phyloP scores from a whole-genome alignment of 2,329 filamentous ascomycete species.

The Stagonosporopsis tanaceti region DNA sequence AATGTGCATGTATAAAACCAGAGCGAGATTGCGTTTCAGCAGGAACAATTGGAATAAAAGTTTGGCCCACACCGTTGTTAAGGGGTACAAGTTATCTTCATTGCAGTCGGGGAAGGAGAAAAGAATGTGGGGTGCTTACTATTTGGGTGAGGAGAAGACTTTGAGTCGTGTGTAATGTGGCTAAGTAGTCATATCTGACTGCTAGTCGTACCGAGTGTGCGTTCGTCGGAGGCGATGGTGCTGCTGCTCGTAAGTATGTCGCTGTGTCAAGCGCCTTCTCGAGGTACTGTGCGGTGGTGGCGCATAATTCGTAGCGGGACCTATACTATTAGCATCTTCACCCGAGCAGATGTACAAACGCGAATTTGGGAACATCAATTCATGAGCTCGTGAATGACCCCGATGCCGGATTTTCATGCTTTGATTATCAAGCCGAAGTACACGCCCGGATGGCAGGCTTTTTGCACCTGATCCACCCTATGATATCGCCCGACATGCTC shows the following conservation, averaged over 20 bases:
- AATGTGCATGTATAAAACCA: neutral
- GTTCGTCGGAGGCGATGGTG: neutral
- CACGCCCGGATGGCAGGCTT: conserved; percentile 46
- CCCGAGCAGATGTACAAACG: neutral
- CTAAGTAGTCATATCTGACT: neutral
- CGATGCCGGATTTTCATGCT: conserved; percentile 48
- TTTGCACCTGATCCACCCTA: conserved; percentile 40
- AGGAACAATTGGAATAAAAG: conserved; percentile 91
- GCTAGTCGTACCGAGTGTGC: neutral
- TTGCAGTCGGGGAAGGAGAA: conserved; percentile 43
- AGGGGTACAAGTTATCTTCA: conserved; percentile 70
- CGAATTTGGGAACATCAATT: conserved; percentile 22
- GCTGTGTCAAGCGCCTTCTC: neutral
- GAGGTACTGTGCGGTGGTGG: neutral
- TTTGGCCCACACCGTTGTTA: conserved; percentile 57
- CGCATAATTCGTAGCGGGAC: neutral
- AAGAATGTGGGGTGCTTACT: neutral
- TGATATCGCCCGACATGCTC: conserved; percentile 48
- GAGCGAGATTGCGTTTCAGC: conserved; percentile 67
- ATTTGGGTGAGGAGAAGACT: neutral
- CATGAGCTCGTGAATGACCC: conserved; percentile 44
- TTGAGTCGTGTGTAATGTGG: neutral
- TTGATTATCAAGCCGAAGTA: conserved; percentile 50
- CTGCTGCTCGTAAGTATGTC: neutral
- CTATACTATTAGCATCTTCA: conserved; percentile 12